Percentiles rank a stretch among this genome's conserved stretches.
These are phyloP conservation scores for Chrysanthemum seticuspe DNA, from an alignment of 129 eudicot genomes.

Conservation along the genomic window DNA sequence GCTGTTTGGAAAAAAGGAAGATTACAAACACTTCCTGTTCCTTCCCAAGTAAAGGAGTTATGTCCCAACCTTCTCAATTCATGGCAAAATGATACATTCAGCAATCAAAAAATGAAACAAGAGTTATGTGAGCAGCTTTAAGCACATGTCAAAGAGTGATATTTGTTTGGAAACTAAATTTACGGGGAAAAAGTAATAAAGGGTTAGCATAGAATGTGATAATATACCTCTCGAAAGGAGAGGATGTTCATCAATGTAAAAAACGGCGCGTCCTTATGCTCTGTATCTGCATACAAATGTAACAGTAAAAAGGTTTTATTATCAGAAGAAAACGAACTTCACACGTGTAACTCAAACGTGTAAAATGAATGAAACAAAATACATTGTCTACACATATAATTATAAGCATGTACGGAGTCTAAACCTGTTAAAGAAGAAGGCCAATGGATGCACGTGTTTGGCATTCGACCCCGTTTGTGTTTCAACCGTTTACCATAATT, in stretches of 20 bases:
- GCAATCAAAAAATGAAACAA: not conserved
- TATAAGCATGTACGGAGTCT: slow-evolving; percentile 1
- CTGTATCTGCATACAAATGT: slow-evolving; percentile 47
- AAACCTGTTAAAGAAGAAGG: slow-evolving; percentile 74
- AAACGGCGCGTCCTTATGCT: slow-evolving; percentile 52
- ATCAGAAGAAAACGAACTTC: not conserved
- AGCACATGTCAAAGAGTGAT: too few relatives aligned
- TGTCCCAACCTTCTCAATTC: too few relatives aligned
- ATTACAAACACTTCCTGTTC: too few relatives aligned
- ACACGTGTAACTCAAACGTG: not conserved
- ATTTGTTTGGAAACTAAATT: too few relatives aligned
- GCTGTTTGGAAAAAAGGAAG: too few relatives aligned
- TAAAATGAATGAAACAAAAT: not conserved
- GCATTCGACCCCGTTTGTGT: slow-evolving; percentile 60
- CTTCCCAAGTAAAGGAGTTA: too few relatives aligned
- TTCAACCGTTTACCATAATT: slow-evolving; percentile 48
- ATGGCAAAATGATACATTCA: not conserved
- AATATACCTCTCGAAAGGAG: slow-evolving; percentile 56
- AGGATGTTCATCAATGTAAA: slow-evolving; percentile 70
- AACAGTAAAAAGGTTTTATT: not conserved
- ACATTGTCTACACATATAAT: not conserved
- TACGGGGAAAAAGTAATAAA: too few relatives aligned
- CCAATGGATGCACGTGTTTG: slow-evolving; percentile 69
- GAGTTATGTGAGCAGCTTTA: too few relatives aligned
- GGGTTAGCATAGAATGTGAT: not conserved